Percentiles rank a stretch among this genome's conserved stretches.
These are phyloP conservation scores for Aspergillus novofumigatus DNA, from an alignment of 2,329 filamentous ascomycete genomes.

Conservation along the genomic window DNA sequence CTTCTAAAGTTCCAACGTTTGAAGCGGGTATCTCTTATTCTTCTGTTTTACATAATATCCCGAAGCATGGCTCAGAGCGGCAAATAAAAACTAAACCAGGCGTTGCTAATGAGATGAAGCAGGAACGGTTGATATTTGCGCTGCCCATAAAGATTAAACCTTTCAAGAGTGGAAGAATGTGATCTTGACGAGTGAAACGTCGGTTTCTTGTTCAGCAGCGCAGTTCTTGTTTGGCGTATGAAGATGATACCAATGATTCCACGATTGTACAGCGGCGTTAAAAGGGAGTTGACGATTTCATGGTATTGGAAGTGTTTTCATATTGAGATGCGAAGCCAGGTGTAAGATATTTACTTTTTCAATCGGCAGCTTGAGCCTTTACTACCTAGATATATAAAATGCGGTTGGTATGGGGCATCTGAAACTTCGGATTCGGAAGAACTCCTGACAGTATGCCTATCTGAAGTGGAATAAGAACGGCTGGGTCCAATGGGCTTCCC, in stretches of 20 bases:
- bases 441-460: too few species aligned
- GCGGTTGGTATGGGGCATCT: too few species aligned
- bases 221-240: background rate
- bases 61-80: background rate
- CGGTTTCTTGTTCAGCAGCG: background rate
- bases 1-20: background rate
- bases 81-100: background rate
- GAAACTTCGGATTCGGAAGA: too few species aligned
- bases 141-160: background rate
- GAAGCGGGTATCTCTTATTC: background rate
- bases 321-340: background rate
- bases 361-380: too few species aligned
- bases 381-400: too few species aligned
- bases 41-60: background rate
- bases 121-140: background rate
- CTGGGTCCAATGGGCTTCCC: too few species aligned
- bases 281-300: background rate
- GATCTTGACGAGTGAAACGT: background rate
- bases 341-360: too few species aligned
- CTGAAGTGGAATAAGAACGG: too few species aligned
- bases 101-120: background rate
- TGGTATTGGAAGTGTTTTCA: background rate
- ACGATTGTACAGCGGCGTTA: background rate
- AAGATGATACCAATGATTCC: background rate
- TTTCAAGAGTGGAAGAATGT: background rate